phyloP scores from a whole-genome alignment of 768 basidiomycete genomes.

The Coprinopsis sp. region DNA sequence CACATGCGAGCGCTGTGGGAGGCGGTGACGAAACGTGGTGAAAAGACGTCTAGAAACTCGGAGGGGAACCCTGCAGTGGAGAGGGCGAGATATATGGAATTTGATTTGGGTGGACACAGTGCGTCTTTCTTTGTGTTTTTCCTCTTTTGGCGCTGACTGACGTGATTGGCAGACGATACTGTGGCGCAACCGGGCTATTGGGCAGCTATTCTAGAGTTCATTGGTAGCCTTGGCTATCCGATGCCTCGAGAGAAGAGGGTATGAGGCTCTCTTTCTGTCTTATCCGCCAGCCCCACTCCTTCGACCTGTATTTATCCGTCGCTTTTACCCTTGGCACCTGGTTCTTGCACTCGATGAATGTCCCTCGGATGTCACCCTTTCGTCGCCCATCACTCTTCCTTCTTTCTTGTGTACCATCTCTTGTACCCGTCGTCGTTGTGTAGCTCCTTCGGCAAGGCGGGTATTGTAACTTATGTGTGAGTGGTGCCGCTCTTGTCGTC shows the following conservation, averaged over 20 bases:
- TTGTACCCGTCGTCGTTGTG: too few relatives aligned
- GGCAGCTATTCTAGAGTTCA: conserved; percentile 45
- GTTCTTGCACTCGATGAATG: too few relatives aligned
- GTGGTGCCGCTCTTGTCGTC: too few relatives aligned
- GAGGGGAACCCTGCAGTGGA: conserved; percentile 45
- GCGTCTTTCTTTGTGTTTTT: conserved; percentile 15
- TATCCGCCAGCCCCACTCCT: too few relatives aligned
- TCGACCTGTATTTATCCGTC: too few relatives aligned
- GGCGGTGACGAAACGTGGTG: conserved; percentile 51
- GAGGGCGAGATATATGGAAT: conserved; percentile 52
- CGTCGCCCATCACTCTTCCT: too few relatives aligned
- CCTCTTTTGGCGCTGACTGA: conserved; percentile 1
- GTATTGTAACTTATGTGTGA: too few relatives aligned
- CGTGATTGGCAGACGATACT: conserved; percentile 41
- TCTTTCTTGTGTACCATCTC: too few relatives aligned
- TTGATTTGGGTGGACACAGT: conserved; percentile 55
- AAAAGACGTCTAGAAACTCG: conserved; percentile 34
- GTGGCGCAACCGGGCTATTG: conserved; percentile 54
- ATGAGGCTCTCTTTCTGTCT: too few relatives aligned
- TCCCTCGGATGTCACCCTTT: too few relatives aligned
- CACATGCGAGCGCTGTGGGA: conserved; percentile 79
- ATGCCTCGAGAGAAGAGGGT: neutral
- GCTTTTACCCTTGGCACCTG: too few relatives aligned
- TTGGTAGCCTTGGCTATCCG: conserved; percentile 22
- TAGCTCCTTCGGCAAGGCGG: too few relatives aligned